phyloP scores from a whole-genome alignment of 2,329 filamentous ascomycete species.

The Pestalotiopsis sp. region DNA sequence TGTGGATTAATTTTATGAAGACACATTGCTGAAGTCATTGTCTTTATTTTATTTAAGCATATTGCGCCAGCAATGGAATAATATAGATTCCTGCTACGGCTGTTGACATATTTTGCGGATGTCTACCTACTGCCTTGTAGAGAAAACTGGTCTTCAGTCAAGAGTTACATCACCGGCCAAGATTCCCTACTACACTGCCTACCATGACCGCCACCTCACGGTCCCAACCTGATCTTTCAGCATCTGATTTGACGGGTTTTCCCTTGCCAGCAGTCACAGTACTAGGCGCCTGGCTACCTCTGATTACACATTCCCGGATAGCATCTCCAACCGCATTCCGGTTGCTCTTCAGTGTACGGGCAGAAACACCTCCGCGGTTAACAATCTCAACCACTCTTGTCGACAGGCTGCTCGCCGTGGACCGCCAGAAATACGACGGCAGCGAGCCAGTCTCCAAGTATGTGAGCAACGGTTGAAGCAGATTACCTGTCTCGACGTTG shows the following conservation, averaged over 20 bases:
- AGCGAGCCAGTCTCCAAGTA: conserved; percentile 87
- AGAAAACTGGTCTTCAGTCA: not conserved
- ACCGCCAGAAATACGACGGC: conserved; percentile 91
- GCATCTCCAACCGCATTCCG: conserved; percentile 74
- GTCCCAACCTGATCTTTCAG: conserved; percentile 70
- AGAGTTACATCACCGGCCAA: conserved; percentile 41
- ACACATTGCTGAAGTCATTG: no score
- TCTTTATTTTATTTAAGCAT: no score
- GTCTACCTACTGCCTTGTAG: not conserved
- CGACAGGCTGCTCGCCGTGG: conserved; percentile 77
- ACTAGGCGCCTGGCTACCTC: conserved; percentile 71
- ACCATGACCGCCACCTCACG: conserved; percentile 95
- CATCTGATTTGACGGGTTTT: conserved; percentile 42
- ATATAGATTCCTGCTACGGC: no score
- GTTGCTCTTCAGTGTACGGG: conserved; percentile 78
- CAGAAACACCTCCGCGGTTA: conserved; percentile 79
- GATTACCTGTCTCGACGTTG: conserved; percentile 42
- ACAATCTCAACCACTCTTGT: conserved; percentile 83
- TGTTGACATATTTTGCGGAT: no score
- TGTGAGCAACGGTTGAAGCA: conserved; percentile 74
- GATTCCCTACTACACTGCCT: conserved; percentile 70
- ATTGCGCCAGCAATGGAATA: no score
- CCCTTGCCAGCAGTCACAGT: conserved; percentile 48
- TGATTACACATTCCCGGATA: conserved; percentile 80
- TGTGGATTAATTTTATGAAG: no score